Evolutionary conservation across 2,329 filamentous ascomycete species (phyloP), one percentile per base, ranked within the genome.

Genomic region (Alternaria ventricosa): DNA sequence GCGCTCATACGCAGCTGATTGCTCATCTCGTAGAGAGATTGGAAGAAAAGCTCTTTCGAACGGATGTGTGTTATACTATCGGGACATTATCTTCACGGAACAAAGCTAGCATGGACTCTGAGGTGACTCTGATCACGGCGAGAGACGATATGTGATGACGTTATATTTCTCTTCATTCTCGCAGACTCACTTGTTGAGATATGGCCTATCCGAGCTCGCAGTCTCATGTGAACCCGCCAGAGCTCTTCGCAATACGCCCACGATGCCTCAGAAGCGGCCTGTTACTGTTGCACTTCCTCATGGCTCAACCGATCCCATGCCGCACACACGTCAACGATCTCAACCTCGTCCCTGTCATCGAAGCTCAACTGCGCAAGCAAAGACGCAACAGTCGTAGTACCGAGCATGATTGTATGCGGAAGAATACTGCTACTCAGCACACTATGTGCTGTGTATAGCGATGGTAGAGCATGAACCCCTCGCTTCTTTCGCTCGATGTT

Each of bases 81-180:
- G n/a, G 4, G 3, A 4, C 33, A 2, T 41, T n/a, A 3, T 4
- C 1, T 10, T 0, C 15, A 9, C 33, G 2, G 1, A 3, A 9
- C 13, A 5, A 10, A 41, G 33, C 2, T 8, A 41, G 2, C 7
- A 41, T n/a, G 33, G 2, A n/a, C 33, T 1, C 0, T 9, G 4
- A n/a, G 33, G 4, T n/a, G 6, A n/a, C 33, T 0, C 13, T 8
- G 3, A 36, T 1, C 15, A n/a, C 4, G 0, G 7, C 33, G 8
- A 36, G 1, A 36, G 33, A n/a, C 3, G 8, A 36, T 1, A 36
- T 36, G 33, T 9, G 4, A 5, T 0, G 33, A 36, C 8, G 7
- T 1, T 36, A 2, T 4, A 7, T 3, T 2, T 36, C 13, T 36
- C 3, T 4, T n/a, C 33, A 9, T 9, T 9, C 33, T 1, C 33